These are phyloP conservation scores for Pseudozyma sp. DNA, from an alignment of 1,284 basidiomycete species.

Conservation along the genomic window DNA sequence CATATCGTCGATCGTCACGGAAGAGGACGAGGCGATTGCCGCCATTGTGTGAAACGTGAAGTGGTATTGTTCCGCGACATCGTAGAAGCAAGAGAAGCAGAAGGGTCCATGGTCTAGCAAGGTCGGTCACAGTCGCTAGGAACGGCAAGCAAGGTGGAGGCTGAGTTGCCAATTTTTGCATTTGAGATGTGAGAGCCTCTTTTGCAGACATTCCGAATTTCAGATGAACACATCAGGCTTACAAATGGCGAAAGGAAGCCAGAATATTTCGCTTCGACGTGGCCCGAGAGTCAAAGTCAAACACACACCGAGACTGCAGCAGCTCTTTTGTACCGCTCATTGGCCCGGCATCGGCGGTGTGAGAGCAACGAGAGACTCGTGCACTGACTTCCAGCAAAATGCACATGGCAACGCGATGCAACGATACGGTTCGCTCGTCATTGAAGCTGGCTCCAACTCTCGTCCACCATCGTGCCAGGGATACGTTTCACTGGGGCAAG, in stretches of 20 bases:
- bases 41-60: conserved; percentile 11
- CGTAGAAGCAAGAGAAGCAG: not conserved
- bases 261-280: conserved; percentile 12
- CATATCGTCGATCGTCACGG: conserved; percentile 27
- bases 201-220: too few species aligned
- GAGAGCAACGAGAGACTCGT: too few species aligned
- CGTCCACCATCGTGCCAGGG: too few species aligned
- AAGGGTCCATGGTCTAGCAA: not conserved
- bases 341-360: not conserved
- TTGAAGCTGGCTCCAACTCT: too few species aligned
- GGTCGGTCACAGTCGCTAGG: not conserved
- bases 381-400: not conserved
- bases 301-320: not conserved
- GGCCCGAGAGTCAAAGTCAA: conserved; percentile 10
- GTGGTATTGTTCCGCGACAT: not conserved
- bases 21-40: conserved; percentile 17
- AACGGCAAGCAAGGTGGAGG: conserved; percentile 21
- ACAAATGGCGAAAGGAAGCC: conserved; percentile 1
- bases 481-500: too few species aligned
- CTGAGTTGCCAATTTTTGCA: conserved; percentile 24
- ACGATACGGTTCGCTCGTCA: too few species aligned
- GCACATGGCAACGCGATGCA: not conserved
- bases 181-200: not conserved
- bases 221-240: conserved; percentile 8
- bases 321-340: not conserved